Evolutionary conservation across 2,329 filamentous ascomycete species (phyloP).

Genomic region (Zelopaecilomyces penicillatus): DNA sequence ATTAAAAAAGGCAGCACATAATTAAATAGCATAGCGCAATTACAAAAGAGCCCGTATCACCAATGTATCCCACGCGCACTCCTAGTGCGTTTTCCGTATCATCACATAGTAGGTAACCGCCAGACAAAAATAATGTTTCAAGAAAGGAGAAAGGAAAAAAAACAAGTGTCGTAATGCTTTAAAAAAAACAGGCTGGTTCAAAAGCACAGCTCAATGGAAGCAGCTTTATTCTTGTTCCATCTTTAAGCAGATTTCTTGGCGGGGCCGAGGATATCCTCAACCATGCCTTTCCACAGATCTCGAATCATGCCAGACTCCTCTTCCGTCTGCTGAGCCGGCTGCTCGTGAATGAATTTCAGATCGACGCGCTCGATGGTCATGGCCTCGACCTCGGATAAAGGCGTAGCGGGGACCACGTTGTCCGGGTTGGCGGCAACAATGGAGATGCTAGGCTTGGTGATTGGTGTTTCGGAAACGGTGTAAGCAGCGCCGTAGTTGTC

Average conservation of each 20-base stretch:
- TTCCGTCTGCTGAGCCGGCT: constrained; percentile 15
- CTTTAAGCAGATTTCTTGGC: constrained; percentile 12
- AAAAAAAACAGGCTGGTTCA: neutral
- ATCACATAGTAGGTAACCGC: too few species aligned
- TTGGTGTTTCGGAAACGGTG: constrained; percentile 31
- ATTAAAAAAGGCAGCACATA: too few species aligned
- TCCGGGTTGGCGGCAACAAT: constrained; percentile 51
- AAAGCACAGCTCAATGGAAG: neutral
- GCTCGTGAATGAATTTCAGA: constrained; percentile 43
- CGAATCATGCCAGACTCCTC: constrained; percentile 38
- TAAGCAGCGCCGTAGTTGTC: constrained; percentile 45
- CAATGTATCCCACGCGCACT: too few species aligned
- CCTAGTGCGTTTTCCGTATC: too few species aligned
- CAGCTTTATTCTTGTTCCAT: neutral
- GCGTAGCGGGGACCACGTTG: constrained; percentile 38
- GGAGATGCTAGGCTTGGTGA: constrained; percentile 37
- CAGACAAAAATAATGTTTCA: neutral
- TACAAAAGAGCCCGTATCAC: too few species aligned
- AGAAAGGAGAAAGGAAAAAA: constrained; percentile 1
- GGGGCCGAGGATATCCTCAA: constrained; percentile 37
- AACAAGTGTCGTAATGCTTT: constrained; percentile 2
- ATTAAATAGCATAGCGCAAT: too few species aligned
- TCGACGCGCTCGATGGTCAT: constrained; percentile 48
- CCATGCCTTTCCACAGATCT: constrained; percentile 48
- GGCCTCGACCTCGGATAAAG: constrained; percentile 51